phyloP scores from a whole-genome alignment of 2,329 filamentous ascomycete species.

The Ophiocordyceps unilateralis region DNA sequence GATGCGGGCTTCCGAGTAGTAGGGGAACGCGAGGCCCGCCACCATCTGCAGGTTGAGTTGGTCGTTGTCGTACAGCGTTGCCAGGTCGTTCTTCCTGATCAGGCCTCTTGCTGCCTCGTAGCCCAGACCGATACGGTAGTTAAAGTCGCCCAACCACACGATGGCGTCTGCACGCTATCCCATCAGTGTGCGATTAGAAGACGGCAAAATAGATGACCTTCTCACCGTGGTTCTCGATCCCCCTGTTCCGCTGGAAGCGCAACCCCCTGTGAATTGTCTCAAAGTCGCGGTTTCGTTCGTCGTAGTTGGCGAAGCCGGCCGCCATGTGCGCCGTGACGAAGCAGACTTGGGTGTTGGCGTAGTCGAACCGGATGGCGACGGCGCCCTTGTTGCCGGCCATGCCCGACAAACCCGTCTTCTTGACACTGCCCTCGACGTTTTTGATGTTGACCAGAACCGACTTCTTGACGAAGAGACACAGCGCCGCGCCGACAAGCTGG shows the following conservation, averaged over 20 bases:
- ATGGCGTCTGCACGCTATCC: constrained; percentile 37
- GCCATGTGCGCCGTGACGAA: constrained; percentile 95
- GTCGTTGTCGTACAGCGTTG: constrained; percentile 75
- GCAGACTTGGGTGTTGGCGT: constrained; percentile 80
- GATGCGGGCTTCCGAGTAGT: constrained; percentile 80
- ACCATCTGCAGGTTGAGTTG: constrained; percentile 97
- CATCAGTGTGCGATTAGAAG: background rate
- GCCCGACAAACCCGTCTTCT: constrained; percentile 86
- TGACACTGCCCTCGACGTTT: constrained; percentile 90
- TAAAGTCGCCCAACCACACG: constrained; percentile 95
- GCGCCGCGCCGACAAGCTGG: constrained; percentile 82
- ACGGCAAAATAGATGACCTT: background rate
- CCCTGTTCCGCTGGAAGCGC: constrained; percentile 75
- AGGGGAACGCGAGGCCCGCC: constrained; percentile 72
- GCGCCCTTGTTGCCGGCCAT: constrained; percentile 98
- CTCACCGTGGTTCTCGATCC: constrained; percentile 76
- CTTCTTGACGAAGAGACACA: constrained; percentile 79
- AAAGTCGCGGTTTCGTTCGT: constrained; percentile 89
- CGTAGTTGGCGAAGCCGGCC: constrained; percentile 90
- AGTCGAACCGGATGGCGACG: constrained; percentile 90
- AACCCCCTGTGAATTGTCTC: constrained; percentile 73
- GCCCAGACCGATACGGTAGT: constrained; percentile 81
- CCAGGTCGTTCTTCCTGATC: constrained; percentile 55
- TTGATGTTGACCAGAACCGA: constrained; percentile 69
- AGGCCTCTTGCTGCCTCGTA: constrained; percentile 63